Conservation (phyloP, 352 stramenopile genomes). For the Phytopythium kandeliae region DNA sequence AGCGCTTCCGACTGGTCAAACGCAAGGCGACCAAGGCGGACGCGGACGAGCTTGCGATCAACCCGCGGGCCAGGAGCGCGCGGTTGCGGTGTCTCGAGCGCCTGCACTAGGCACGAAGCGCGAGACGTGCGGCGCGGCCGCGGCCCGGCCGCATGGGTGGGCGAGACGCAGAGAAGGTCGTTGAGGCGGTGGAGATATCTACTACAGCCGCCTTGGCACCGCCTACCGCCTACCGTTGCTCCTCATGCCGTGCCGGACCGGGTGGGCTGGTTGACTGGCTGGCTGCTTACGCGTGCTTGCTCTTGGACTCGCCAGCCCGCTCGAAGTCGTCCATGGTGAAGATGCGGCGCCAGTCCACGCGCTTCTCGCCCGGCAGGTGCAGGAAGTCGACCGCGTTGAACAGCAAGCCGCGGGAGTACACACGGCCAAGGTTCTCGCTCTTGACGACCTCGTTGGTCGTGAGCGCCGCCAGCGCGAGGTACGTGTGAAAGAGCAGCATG, state of each 20-base stretch:
- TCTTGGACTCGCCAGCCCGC: not conserved
- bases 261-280: not conserved
- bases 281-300: conserved; percentile 1
- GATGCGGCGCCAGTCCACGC: conserved; percentile 52
- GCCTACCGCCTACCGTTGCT: too few relatives aligned
- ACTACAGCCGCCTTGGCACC: too few relatives aligned
- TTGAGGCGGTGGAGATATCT: too few relatives aligned
- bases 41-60: conserved; percentile 50
- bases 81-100: conserved; percentile 71
- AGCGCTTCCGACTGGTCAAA: conserved; percentile 53
- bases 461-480: conserved; percentile 46
- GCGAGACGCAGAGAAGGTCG: not conserved
- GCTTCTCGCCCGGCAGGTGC: conserved; percentile 18
- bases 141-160: too few relatives aligned
- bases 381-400: conserved; percentile 65
- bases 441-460: conserved; percentile 84
- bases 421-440: conserved; percentile 40
- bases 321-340: conserved; percentile 52
- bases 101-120: too few relatives aligned
- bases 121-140: too few relatives aligned
- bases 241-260: too few relatives aligned
- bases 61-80: conserved; percentile 63
- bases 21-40: conserved; percentile 69
- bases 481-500: conserved; percentile 61
- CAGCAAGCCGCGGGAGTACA: conserved; percentile 53